Conservation (phyloP, 2,329 filamentous ascomycete species). For the Ceratocystis colombiana region DNA sequence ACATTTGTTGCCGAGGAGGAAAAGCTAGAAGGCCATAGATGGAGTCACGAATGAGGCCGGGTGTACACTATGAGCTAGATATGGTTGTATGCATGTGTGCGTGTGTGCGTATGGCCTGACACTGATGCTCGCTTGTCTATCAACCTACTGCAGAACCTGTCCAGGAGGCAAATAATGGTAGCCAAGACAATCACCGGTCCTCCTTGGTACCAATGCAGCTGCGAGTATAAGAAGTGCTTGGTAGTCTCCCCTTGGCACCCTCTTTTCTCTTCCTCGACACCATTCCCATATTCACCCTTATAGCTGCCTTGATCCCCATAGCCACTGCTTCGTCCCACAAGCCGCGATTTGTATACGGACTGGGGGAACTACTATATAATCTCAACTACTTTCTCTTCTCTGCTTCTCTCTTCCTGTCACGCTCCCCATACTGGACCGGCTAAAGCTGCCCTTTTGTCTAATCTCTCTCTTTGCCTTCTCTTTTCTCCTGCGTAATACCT, state of each 20-base stretch:
- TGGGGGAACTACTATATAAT: not conserved
- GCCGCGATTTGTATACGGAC: not conserved
- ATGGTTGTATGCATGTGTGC: not conserved
- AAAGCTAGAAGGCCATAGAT: not conserved
- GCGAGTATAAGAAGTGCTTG: constrained; percentile 13
- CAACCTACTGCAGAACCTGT: not conserved
- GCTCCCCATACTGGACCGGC: not conserved
- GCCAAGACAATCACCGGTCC: not conserved
- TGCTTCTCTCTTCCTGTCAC: not conserved
- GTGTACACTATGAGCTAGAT: not conserved
- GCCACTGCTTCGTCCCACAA: not conserved
- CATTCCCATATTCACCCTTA: not conserved
- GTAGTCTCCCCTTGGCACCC: not conserved
- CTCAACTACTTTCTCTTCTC: not conserved
- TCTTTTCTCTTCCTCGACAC: constrained; percentile 1
- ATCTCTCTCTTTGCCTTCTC: not conserved
- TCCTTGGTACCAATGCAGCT: not conserved
- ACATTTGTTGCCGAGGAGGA: not conserved
- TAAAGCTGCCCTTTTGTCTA: not conserved
- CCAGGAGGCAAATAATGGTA: not conserved
- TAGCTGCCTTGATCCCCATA: not conserved
- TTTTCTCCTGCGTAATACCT: not conserved
- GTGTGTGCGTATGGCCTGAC: not conserved
- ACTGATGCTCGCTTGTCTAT: not conserved
- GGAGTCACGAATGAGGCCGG: not conserved